Conservation (phyloP, 2,329 filamentous ascomycete species). For the Cladobotryum protrusum region DNA sequence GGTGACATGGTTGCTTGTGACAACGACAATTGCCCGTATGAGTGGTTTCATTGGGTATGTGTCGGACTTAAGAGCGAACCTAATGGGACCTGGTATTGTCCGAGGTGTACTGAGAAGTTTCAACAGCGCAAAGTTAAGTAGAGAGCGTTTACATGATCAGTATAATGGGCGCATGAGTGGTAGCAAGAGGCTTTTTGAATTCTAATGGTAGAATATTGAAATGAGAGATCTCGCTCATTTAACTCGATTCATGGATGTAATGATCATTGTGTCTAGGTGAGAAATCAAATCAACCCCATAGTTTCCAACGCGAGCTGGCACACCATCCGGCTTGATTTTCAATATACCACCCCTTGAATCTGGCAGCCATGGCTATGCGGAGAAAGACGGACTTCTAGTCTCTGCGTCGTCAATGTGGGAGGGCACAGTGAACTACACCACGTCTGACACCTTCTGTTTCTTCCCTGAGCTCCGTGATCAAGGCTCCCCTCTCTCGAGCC, state of each 20-base stretch:
- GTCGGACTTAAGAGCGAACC: slow-evolving; percentile 63
- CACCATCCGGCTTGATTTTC: too few relatives aligned
- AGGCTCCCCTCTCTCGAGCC: slow-evolving; percentile 42
- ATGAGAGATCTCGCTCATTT: neutral
- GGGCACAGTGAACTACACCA: slow-evolving; percentile 49
- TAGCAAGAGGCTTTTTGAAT: neutral
- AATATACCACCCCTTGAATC: neutral
- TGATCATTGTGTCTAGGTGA: neutral
- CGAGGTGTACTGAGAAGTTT: slow-evolving; percentile 51
- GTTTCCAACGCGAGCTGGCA: too few relatives aligned
- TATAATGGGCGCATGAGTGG: neutral
- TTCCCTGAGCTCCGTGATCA: slow-evolving; percentile 47
- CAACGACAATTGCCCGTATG: slow-evolving; percentile 71
- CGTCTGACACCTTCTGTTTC: slow-evolving; percentile 56
- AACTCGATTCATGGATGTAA: neutral
- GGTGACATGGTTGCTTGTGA: slow-evolving; percentile 88
- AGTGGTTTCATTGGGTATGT: slow-evolving; percentile 84
- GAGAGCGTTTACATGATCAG: neutral
- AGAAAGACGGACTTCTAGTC: neutral
- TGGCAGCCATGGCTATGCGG: neutral
- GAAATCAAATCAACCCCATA: neutral
- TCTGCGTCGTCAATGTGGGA: slow-evolving; percentile 18
- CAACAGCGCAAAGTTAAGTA: slow-evolving; percentile 34
- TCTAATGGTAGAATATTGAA: neutral
- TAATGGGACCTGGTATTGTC: slow-evolving; percentile 62